Evolutionary conservation across 2,329 filamentous ascomycete species (phyloP).

Genomic region (Fusarium brachygibbosum): DNA sequence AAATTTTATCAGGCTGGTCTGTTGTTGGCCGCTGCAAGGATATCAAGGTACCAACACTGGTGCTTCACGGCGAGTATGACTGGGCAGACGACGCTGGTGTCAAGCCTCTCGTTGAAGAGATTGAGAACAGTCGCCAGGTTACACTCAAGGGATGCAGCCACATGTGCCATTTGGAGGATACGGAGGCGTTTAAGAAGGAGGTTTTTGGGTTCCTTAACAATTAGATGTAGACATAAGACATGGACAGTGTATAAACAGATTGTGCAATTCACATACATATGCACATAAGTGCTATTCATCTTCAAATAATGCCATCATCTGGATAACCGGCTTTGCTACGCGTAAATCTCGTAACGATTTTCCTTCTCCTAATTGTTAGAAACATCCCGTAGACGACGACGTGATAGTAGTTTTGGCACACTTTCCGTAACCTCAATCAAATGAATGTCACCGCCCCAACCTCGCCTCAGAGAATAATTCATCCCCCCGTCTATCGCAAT

Average conservation of each 20-base stretch:
- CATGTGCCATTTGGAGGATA: constrained; percentile 9
- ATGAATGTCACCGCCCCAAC: neutral
- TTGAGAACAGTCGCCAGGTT: constrained; percentile 9
- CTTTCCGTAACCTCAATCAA: neutral
- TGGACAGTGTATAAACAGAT: neutral
- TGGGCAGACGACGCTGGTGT: constrained; percentile 11
- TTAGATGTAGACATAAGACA: constrained; percentile 3
- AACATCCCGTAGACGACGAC: neutral
- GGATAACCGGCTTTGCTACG: neutral
- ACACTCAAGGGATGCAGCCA: constrained; percentile 15
- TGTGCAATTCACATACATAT: neutral
- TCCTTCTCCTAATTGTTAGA: neutral
- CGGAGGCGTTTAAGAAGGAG: constrained; percentile 17
- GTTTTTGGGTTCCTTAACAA: constrained; percentile 3
- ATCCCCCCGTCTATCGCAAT: neutral
- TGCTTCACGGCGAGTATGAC: constrained; percentile 9
- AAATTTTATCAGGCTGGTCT: constrained; percentile 3
- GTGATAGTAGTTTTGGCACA: neutral
- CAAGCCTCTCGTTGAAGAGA: constrained; percentile 12
- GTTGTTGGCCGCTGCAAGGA: constrained; percentile 10
- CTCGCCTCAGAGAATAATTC: neutral
- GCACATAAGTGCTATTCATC: neutral
- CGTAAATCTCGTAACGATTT: too few species aligned
- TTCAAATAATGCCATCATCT: neutral
- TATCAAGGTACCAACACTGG: constrained; percentile 12